Evolutionary conservation across 176 grass and related monocot species (phyloP).

Genomic region (Eleusine coracana): DNA sequence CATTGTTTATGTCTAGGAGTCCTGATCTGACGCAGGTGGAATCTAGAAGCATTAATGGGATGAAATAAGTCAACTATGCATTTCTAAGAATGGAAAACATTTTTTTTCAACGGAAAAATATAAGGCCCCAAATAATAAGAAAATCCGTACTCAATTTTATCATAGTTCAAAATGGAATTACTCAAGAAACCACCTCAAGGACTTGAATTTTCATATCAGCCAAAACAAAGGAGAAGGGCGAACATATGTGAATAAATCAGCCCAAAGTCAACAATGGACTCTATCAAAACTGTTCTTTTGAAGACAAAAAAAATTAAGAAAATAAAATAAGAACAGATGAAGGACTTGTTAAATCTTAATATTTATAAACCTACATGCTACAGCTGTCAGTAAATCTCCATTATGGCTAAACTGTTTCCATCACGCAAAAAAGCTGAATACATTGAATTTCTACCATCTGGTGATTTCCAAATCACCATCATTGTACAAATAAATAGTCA

Average conservation of each 20-base stretch:
- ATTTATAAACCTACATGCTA: conserved; percentile 20
- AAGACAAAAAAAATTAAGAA: conserved; percentile 20
- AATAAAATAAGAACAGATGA: neutral
- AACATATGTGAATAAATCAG: neutral
- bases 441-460: neutral
- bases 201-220: conserved; percentile 12
- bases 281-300: neutral
- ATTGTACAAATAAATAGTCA: neutral
- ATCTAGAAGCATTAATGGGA: conserved; percentile 40
- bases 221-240: neutral
- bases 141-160: neutral
- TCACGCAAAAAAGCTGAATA: neutral
- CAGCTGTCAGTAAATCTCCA: neutral
- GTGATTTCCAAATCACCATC: neutral
- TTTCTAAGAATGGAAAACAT: conserved; percentile 7
- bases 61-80: conserved; percentile 8
- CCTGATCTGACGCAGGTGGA: conserved; percentile 36
- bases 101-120: conserved; percentile 7
- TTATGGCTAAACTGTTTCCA: conserved; percentile 15
- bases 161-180: neutral
- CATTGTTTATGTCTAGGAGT: conserved; percentile 26
- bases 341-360: neutral
- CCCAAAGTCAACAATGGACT: neutral
- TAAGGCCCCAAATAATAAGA: neutral
- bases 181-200: neutral